These are phyloP conservation scores for Candida michaelii DNA, from an alignment of 805 yeast species.

Conservation along the genomic window DNA sequence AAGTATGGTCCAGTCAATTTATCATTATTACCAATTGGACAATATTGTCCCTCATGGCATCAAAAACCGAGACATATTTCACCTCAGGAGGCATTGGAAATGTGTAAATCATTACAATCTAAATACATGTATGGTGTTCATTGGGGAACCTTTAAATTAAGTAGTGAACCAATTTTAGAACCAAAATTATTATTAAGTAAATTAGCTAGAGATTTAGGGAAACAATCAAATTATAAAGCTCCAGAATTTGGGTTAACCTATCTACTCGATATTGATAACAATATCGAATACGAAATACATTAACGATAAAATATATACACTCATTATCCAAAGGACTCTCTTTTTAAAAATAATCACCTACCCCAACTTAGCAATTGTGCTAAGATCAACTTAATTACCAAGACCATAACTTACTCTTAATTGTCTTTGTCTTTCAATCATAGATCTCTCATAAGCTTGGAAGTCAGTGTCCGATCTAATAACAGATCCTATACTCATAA, in stretches of 20 bases:
- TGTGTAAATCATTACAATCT: slow-evolving; percentile 63
- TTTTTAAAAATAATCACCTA: too few species aligned
- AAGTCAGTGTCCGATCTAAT: slow-evolving; percentile 68
- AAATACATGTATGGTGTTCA: slow-evolving; percentile 80
- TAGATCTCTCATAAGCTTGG: slow-evolving; percentile 29
- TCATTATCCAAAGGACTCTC: too few species aligned
- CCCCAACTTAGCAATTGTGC: too few species aligned
- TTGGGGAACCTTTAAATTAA: slow-evolving; percentile 92
- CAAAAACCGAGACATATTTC: slow-evolving; percentile 84
- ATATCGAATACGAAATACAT: slow-evolving; percentile 10
- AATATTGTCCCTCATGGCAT: slow-evolving; percentile 94
- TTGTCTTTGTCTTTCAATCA: slow-evolving; percentile 28
- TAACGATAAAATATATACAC: slow-evolving; percentile 3
- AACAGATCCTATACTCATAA: slow-evolving; percentile 94
- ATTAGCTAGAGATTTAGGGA: slow-evolving; percentile 44
- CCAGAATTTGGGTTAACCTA: slow-evolving; percentile 80
- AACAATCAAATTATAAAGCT: slow-evolving; percentile 45
- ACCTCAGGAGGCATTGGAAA: slow-evolving; percentile 73
- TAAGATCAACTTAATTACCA: slow-evolving; percentile 4
- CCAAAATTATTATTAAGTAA: slow-evolving; percentile 63
- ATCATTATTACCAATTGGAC: slow-evolving; percentile 89
- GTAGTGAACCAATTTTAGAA: slow-evolving; percentile 85
- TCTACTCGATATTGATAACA: slow-evolving; percentile 42
- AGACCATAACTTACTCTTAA: slow-evolving; percentile 8
- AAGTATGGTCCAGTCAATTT: slow-evolving; percentile 57